Conservation (phyloP, 306 rosid species). For the Cotoneaster glaucophyllus region DNA sequence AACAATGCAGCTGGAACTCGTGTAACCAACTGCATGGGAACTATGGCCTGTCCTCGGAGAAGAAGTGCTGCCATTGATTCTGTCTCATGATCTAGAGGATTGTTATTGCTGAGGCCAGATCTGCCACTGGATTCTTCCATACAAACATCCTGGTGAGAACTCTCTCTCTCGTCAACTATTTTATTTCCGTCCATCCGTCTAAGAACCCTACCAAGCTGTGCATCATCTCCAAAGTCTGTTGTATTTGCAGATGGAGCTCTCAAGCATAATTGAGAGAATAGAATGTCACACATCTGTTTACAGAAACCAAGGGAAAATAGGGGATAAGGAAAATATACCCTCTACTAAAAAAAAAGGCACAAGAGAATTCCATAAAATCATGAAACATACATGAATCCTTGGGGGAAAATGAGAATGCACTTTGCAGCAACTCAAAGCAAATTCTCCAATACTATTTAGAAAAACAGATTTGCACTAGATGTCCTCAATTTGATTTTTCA, state of each 20-base stretch:
- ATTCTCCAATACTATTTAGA: neutral
- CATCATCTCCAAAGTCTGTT: slow-evolving; percentile 57
- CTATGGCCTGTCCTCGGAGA: slow-evolving; percentile 80
- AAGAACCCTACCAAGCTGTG: slow-evolving; percentile 36
- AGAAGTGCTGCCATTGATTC: slow-evolving; percentile 80
- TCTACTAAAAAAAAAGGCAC: neutral
- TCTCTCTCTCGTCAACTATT: slow-evolving; percentile 38
- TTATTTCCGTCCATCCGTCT: slow-evolving; percentile 30
- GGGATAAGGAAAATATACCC: neutral
- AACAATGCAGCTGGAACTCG: slow-evolving; percentile 91
- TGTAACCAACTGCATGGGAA: slow-evolving; percentile 89
- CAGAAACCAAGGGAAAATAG: slow-evolving; percentile 6
- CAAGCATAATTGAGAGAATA: slow-evolving; percentile 90
- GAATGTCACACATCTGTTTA: slow-evolving; percentile 92
- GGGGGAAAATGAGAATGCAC: neutral
- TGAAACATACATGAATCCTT: neutral
- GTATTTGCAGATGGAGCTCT: slow-evolving; percentile 68
- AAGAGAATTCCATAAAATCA: neutral
- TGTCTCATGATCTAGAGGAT: slow-evolving; percentile 55
- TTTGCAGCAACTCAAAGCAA: neutral
- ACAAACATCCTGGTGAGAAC: slow-evolving; percentile 34
- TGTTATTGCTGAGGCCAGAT: slow-evolving; percentile 33
- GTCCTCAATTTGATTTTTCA: neutral
- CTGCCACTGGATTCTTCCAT: slow-evolving; percentile 53
- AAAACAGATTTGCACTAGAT: neutral